These are phyloP conservation scores for Solanum piurae DNA, from an alignment of 257 asterid species.

Conservation along the genomic window DNA sequence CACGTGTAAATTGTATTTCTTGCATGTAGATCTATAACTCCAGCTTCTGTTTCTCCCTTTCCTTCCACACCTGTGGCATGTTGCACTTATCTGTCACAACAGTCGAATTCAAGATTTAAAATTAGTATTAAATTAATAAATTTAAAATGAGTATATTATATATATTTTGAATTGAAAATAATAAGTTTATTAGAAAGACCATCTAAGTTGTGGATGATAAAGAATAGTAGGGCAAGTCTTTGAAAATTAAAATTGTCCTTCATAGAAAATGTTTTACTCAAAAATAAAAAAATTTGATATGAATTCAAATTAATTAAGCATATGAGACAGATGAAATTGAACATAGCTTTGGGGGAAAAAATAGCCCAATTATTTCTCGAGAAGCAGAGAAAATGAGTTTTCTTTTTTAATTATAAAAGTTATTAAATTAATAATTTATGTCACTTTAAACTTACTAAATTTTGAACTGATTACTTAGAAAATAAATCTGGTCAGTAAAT, in stretches of 20 bases:
- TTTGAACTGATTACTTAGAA: background rate
- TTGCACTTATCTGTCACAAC: slow-evolving; percentile 12
- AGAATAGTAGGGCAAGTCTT: background rate
- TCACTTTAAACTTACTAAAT: background rate
- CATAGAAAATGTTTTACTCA: too few species aligned
- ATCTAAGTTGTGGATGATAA: background rate
- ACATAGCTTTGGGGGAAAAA: background rate
- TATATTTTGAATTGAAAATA: accelerated
- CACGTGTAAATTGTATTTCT: slow-evolving; percentile 86
- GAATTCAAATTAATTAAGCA: too few species aligned
- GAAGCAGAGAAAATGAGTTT: background rate
- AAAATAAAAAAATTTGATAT: too few species aligned
- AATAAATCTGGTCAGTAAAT: background rate
- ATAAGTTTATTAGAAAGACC: too few species aligned
- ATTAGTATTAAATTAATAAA: too few species aligned
- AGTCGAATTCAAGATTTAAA: background rate
- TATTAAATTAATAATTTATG: background rate
- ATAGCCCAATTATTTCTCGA: background rate
- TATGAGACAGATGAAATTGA: background rate
- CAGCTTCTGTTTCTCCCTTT: slow-evolving; percentile 92
- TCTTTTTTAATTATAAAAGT: background rate
- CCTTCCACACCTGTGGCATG: slow-evolving; percentile 88
- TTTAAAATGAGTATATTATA: background rate
- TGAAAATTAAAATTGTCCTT: background rate
- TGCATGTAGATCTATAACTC: slow-evolving; percentile 80